Evolutionary conservation across 306 rosid genomes (phyloP).

Genomic region (Medicago truncatula): DNA sequence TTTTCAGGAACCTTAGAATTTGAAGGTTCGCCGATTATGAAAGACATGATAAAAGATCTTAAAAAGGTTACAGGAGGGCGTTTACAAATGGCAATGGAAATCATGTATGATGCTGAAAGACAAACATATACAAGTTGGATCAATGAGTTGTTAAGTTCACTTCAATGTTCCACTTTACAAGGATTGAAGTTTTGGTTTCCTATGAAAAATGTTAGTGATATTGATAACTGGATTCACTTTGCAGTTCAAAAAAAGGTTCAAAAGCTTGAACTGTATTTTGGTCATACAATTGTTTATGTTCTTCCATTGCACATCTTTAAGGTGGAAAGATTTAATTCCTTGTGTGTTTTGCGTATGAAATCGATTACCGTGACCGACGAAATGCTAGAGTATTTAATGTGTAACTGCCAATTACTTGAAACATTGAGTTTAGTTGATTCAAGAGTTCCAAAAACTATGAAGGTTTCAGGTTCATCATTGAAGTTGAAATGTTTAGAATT

Average conservation of each 20-base stretch:
- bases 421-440: conserved; percentile 37
- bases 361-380: conserved; percentile 36
- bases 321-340: conserved; percentile 25
- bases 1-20: conserved; percentile 47
- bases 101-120: conserved; percentile 49
- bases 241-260: conserved; percentile 49
- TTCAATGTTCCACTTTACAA: conserved; percentile 31
- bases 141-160: conserved; percentile 41
- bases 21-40: conserved; percentile 48
- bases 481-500: conserved; percentile 40
- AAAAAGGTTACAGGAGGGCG: conserved; percentile 16
- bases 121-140: conserved; percentile 49
- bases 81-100: conserved; percentile 47
- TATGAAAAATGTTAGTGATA: conserved; percentile 29
- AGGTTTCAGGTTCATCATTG: conserved; percentile 39
- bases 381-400: conserved; percentile 42
- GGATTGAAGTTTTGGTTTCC: conserved; percentile 51
- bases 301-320: conserved; percentile 45
- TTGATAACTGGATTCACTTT: conserved; percentile 42
- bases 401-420: conserved; percentile 41
- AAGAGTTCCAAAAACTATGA: conserved; percentile 41
- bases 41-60: conserved; percentile 39
- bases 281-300: conserved; percentile 40
- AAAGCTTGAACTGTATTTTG: conserved; percentile 47
- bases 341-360: conserved; percentile 40